Base-by-base conservation (phyloP, 495 filamentous ascomycete species). In the Ascobolus immersus region DNA sequence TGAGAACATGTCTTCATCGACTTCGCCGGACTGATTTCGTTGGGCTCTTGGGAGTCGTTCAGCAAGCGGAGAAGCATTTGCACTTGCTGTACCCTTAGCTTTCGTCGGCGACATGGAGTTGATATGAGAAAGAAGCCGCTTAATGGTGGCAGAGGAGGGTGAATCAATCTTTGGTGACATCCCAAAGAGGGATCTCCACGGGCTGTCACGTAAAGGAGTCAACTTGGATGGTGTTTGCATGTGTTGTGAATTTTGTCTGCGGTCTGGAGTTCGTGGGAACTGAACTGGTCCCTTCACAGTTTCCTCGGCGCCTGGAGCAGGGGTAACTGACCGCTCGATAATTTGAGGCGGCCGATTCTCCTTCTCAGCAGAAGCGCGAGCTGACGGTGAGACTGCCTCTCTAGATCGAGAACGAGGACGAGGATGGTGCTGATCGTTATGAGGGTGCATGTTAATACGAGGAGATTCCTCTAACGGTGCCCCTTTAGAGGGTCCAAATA, bases 401-500 rank as follows among this genome's bases (percentile, higher is more conserved):
- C 55, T 5, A 47, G 29, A 25, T 52, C 45, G 8, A 46, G 46
- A 7, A n/a, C n/a, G n/a, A n/a, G n/a, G n/a, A n/a, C n/a, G n/a
- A n/a, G n/a, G n/a, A n/a, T n/a, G n/a, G n/a, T n/a, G n/a, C n/a
- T n/a, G n/a, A n/a, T n/a, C n/a, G n/a, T n/a, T n/a, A n/a, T n/a
- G n/a, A n/a, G n/a, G n/a, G n/a, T n/a, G n/a, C n/a, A n/a, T n/a
- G n/a, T n/a, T n/a, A n/a, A n/a, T n/a, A n/a, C n/a, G n/a, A n/a
- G n/a, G n/a, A n/a, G n/a, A n/a, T n/a, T n/a, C n/a, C n/a, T 48
- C 40, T n/a, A 45, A 38, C 4, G 49, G 32, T 14, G 54, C 46
- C 13, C 39, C 33, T 24, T 25, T 41, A 21, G 35, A 33, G 13
- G 28, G 45, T 45, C 22, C 21, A 54, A 93, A 93, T 28, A 93